Conservation (phyloP, 768 basidiomycete species). For the Trametopsis cervina region DNA sequence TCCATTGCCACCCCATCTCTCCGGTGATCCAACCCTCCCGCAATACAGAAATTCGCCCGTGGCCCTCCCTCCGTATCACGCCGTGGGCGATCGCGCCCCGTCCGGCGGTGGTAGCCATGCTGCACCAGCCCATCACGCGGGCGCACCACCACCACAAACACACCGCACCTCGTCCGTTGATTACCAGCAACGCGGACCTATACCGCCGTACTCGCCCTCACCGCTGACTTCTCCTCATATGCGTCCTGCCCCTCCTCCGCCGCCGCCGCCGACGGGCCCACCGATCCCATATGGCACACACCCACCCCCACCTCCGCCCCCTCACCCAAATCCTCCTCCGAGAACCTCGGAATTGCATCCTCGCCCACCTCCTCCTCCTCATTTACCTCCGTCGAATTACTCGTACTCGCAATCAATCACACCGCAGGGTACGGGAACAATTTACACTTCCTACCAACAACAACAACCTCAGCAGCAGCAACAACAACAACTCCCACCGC, state of each 20-base stretch:
- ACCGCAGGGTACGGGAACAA: slow-evolving; percentile 20
- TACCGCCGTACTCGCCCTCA: slow-evolving; percentile 1
- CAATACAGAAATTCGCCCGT: slow-evolving; percentile 12
- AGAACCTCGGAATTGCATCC: slow-evolving; percentile 7
- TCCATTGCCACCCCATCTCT: slow-evolving; percentile 18
- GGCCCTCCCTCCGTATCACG: slow-evolving; percentile 16
- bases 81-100: slow-evolving; percentile 8
- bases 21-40: slow-evolving; percentile 12
- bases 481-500: slow-evolving; percentile 16
- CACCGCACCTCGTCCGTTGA: slow-evolving; percentile 1
- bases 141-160: too few relatives aligned
- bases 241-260: too few relatives aligned
- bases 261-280: neutral
- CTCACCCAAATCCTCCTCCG: slow-evolving; percentile 13
- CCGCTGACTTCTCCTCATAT: neutral
- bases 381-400: slow-evolving; percentile 17
- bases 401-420: slow-evolving; percentile 8
- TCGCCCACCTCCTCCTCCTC: slow-evolving; percentile 20
- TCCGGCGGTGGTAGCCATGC: neutral
- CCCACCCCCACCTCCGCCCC: slow-evolving; percentile 25
- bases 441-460: slow-evolving; percentile 18
- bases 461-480: slow-evolving; percentile 18
- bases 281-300: slow-evolving; percentile 14
- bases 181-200: slow-evolving; percentile 9
- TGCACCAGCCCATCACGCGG: too few relatives aligned